Evolutionary conservation across 345 rosid genomes (phyloP).

Genomic region (Salix brachista): DNA sequence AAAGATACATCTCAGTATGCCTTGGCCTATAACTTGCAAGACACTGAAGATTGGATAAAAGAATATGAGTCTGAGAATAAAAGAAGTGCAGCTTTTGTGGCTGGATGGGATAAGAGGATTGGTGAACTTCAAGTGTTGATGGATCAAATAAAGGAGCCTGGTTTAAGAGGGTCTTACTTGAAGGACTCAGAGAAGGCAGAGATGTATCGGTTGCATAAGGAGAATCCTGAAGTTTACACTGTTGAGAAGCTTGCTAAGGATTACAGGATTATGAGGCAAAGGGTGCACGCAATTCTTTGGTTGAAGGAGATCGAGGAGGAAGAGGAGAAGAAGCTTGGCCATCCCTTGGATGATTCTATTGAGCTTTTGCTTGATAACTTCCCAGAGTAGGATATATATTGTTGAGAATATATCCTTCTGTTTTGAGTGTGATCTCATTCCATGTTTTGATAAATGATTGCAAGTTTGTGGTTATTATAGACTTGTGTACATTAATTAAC

Average conservation of each 20-base stretch:
- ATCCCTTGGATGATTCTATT: slow-evolving; percentile 83
- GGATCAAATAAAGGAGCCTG: slow-evolving; percentile 86
- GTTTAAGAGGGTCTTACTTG: slow-evolving; percentile 80
- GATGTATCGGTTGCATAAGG: slow-evolving; percentile 85
- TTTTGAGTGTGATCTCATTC: background rate
- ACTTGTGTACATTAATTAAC: background rate
- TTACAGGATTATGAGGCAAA: slow-evolving; percentile 91
- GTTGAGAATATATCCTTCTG: background rate
- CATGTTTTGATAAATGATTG: background rate
- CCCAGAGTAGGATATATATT: slow-evolving; percentile 62
- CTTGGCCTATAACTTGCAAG: slow-evolving; percentile 41
- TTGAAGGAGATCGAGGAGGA: slow-evolving; percentile 85
- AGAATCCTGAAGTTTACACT: slow-evolving; percentile 77
- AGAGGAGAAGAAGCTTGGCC: slow-evolving; percentile 84
- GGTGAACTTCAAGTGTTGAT: slow-evolving; percentile 47
- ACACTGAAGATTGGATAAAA: slow-evolving; percentile 41
- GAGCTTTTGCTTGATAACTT: slow-evolving; percentile 79
- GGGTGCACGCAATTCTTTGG: slow-evolving; percentile 96
- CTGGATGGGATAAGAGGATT: slow-evolving; percentile 54
- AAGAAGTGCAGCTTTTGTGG: slow-evolving; percentile 47
- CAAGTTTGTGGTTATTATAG: background rate
- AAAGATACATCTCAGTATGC: slow-evolving; percentile 18
- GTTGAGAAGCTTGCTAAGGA: slow-evolving; percentile 84
- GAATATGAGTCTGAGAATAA: slow-evolving; percentile 45
- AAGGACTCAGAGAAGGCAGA: slow-evolving; percentile 94